Percentiles rank a stretch among this genome's conserved stretches.
These are phyloP conservation scores for Botryotinia globosa DNA, from an alignment of 2,329 filamentous ascomycete species.

Conservation along the genomic window DNA sequence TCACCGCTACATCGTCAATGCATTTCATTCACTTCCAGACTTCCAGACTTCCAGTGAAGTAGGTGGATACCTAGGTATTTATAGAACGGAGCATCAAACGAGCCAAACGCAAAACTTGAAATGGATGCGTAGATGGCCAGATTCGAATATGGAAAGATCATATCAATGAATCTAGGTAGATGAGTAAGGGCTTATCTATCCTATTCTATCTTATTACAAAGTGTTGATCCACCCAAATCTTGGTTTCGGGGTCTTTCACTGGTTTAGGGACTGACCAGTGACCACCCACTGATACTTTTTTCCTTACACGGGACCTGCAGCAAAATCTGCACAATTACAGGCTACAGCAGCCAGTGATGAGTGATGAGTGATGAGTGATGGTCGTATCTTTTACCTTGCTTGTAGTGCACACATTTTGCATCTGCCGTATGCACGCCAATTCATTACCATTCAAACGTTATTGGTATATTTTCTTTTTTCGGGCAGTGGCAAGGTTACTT, in stretches of 20 bases:
- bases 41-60: not conserved
- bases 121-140: not conserved
- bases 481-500: not conserved
- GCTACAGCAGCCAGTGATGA: too few relatives aligned
- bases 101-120: not conserved
- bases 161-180: not conserved
- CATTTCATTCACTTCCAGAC: not conserved
- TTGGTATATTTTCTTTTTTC: not conserved
- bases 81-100: not conserved
- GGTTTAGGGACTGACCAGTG: not conserved
- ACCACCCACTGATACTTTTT: not conserved
- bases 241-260: not conserved
- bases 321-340: not conserved
- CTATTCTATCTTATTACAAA: not conserved
- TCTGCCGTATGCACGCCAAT: not conserved
- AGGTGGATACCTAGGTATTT: not conserved
- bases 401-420: not conserved
- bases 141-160: not conserved
- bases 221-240: not conserved
- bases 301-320: not conserved
- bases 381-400: not conserved
- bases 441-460: not conserved
- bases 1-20: not conserved
- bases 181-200: not conserved
- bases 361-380: not conserved